Base-by-base conservation (phyloP, 169 alveolate species). In the Plasmodium chabaudi region DNA sequence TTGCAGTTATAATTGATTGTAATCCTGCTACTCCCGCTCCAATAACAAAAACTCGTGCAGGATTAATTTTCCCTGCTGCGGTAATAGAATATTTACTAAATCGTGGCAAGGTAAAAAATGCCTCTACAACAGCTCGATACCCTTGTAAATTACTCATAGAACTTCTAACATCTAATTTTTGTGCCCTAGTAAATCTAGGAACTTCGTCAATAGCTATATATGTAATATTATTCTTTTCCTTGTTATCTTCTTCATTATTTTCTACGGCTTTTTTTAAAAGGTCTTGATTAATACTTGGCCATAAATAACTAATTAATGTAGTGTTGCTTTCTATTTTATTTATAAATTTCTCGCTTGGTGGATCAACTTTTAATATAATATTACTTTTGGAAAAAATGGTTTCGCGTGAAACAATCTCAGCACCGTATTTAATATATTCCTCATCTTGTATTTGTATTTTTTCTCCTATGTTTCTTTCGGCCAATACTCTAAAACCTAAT, bases 21-120 rank as follows among this genome's bases (percentile, higher is more conserved):
- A 98, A 95, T 9, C 99, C 99, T 5, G 99, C 99, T 12, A 98
- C 99, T 19, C 99, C 99, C 23, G 97, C 99, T 55, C 99, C 99
- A 59, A 98, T 94, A 49, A 98, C 97, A 70, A 98, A 87, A 57
- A 98, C 99, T 70, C 94, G 94, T 17, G 99, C 98, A 6, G 98
- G 98, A 82, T 94, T 97, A 55, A 95, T 94, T 84, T 93, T 95
- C 46, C 99, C 99, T 12, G 98, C 98, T 39, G 99, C 99, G 21
- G 99, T 97, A 86, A 95, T 95, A 34, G 97, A 94, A 1, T 97
- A 94, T 61, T 95, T 94, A 88, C 97, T 92, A 87, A 96, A 95
- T 88, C 97, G 93, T 17, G 98, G 98, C 56, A 96, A 95, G 47
- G 94, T 94, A 46, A 77, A 93, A 87, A 97, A 97, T 25, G 99